phyloP scores from a whole-genome alignment of 441 rosid genomes.

The Adansonia rubrostipa region DNA sequence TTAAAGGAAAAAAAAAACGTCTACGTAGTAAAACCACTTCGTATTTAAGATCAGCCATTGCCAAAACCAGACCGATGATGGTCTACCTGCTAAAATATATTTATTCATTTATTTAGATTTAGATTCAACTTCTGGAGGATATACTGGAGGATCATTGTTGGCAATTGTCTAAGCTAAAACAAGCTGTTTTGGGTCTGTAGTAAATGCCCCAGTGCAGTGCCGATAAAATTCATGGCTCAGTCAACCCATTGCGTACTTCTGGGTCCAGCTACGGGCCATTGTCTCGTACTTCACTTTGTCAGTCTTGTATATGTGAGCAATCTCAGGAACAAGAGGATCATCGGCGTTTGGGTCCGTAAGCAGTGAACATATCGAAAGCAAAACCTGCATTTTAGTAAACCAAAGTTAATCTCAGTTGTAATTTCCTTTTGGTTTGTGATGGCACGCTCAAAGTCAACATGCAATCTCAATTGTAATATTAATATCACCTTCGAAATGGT shows the following conservation, averaged over 20 bases:
- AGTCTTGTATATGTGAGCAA: slow-evolving; percentile 46
- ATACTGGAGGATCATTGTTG: neutral
- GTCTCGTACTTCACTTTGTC: slow-evolving; percentile 40
- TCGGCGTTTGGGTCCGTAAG: slow-evolving; percentile 48
- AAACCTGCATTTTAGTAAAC: slow-evolving; percentile 31
- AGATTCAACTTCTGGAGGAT: neutral
- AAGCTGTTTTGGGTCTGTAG: neutral
- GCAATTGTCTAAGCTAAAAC: slow-evolving; percentile 5
- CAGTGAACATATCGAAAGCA: slow-evolving; percentile 43
- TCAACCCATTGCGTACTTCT: slow-evolving; percentile 51
- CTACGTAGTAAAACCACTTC: neutral
- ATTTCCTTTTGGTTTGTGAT: neutral
- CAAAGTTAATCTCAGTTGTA: neutral
- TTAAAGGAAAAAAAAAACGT: neutral
- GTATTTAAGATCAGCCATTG: neutral
- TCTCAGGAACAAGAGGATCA: slow-evolving; percentile 48
- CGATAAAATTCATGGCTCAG: neutral
- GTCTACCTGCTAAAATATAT: neutral
- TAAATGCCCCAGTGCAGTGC: neutral
- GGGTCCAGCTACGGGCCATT: slow-evolving; percentile 47
- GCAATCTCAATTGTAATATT: neutral
- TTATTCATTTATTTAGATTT: neutral
- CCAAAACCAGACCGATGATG: neutral
- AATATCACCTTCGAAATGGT: slow-evolving; percentile 43
- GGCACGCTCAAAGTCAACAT: neutral